Conservation (phyloP, 306 rosid genomes). For the Medicago arabica region DNA sequence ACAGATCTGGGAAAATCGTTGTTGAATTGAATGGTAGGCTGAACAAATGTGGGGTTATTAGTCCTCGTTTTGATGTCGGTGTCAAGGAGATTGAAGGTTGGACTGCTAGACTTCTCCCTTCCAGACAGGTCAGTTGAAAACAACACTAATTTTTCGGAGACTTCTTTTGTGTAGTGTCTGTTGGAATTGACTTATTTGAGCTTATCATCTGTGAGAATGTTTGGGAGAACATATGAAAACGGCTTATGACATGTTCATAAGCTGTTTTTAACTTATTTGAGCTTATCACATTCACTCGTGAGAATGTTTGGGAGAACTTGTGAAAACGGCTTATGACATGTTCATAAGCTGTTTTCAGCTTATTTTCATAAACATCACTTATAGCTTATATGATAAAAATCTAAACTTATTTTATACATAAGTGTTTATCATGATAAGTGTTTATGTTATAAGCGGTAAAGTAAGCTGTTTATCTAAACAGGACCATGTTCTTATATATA, state of each 20-base stretch:
- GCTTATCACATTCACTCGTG: not conserved
- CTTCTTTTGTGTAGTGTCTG: not conserved
- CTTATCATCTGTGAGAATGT: not conserved
- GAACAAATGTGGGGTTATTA: conserved; percentile 59
- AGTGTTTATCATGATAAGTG: too few species aligned
- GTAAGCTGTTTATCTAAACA: not conserved
- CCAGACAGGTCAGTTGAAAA: conserved; percentile 47
- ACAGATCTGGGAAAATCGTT: conserved; percentile 57
- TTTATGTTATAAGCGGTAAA: too few species aligned
- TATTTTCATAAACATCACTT: not conserved
- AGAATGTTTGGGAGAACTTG: not conserved
- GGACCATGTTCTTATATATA: not conserved
- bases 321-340: too few species aligned
- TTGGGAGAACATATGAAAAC: not conserved
- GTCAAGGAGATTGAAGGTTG: conserved; percentile 57
- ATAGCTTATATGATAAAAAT: too few species aligned
- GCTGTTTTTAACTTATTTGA: not conserved
- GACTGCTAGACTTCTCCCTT: conserved; percentile 63
- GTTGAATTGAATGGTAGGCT: conserved; percentile 60
- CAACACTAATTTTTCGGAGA: not conserved
- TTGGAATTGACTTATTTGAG: not conserved
- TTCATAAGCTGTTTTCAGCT: too few species aligned
- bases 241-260: too few species aligned
- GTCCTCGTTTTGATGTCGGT: conserved; percentile 61
- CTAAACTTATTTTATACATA: too few species aligned